Evolutionary conservation across 208 protist genomes (phyloP).

Genomic region (Acanthamoeba healyi): DNA sequence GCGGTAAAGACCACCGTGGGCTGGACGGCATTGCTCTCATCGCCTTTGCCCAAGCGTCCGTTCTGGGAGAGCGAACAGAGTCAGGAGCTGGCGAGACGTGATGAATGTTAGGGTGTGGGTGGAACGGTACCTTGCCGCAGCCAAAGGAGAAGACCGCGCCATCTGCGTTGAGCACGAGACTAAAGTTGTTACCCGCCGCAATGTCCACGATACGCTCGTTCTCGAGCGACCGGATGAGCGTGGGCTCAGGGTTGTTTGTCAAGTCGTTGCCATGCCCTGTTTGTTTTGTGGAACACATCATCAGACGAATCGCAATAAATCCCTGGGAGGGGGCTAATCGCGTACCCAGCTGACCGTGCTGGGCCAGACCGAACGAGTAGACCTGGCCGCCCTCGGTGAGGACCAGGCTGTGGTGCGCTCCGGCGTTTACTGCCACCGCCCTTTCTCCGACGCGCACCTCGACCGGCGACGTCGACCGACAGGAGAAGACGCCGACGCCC

Average conservation of each 20-base stretch:
- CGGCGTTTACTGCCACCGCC: neutral
- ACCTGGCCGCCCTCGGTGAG: neutral
- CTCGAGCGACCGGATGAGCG: neutral
- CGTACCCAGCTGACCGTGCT: neutral
- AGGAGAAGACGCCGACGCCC: neutral
- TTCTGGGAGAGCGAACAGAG: too few species aligned
- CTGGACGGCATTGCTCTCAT: neutral
- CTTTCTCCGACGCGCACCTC: neutral
- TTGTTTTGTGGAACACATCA: neutral
- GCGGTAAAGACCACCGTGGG: neutral
- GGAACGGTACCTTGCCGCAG: constrained; percentile 1
- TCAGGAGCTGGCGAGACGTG: too few species aligned
- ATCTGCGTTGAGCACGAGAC: neutral
- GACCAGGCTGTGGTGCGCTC: neutral
- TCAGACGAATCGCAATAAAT: neutral
- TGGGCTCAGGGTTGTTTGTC: neutral
- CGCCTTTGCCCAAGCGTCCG: neutral
- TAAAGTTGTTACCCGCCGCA: neutral
- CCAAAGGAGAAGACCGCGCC: neutral
- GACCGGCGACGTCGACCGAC: neutral
- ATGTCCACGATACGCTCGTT: neutral
- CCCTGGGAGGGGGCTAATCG: neutral
- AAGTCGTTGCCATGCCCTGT: neutral
- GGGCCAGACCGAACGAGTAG: neutral
- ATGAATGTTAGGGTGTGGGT: too few species aligned